Base-by-base conservation (phyloP, 441 rosid species). In the Croton setiger region DNA sequence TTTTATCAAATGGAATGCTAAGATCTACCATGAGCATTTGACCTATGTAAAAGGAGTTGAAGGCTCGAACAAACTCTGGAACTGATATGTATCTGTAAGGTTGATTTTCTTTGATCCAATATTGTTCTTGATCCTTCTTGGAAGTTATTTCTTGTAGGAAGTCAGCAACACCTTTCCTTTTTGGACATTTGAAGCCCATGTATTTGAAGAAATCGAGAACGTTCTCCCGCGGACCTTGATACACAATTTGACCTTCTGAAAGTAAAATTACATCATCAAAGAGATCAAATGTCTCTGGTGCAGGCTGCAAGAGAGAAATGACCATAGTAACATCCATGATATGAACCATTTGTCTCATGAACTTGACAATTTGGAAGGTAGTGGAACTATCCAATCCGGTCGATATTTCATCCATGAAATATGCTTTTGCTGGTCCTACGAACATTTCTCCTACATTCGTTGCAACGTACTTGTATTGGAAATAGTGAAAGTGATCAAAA, bases 101-200 rank as follows among this genome's bases (percentile, higher is more conserved):
- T 67, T 76, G 82, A 66, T 78, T 55, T 67, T 78, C 79, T 68
- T 64, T 79, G 58, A 44, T 71, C 89, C 91, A 88, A 66, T 88
- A 88, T 57, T 83, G 91, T 62, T 75, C 82, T 71, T 88, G 94
- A 67, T 88, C 91, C 55, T 85, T 86, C 57, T 51, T 81, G 60
- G 94, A 88, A 71, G 93, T 88, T 18, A 88, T 89, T 68, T 88
- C 89, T 72, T 86, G 93, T 72, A 88, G 75, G 75, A 88, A 86
- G 72, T 88, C 93, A 20, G 91, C 93, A 9, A 80, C 78, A 43
- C 88, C 93, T 69, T 88, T 88, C 72, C 93, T 86, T 57, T 82
- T 77, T 0, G 91, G 91, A 73, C 89, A 83, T 76, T 67, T 82
- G 82, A 86, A 88, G 18, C 94, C 89, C 58, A 79, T 64, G 18